phyloP scores from a whole-genome alignment of 2,329 filamentous ascomycete genomes.

The Emmonsiellopsis sp. region DNA sequence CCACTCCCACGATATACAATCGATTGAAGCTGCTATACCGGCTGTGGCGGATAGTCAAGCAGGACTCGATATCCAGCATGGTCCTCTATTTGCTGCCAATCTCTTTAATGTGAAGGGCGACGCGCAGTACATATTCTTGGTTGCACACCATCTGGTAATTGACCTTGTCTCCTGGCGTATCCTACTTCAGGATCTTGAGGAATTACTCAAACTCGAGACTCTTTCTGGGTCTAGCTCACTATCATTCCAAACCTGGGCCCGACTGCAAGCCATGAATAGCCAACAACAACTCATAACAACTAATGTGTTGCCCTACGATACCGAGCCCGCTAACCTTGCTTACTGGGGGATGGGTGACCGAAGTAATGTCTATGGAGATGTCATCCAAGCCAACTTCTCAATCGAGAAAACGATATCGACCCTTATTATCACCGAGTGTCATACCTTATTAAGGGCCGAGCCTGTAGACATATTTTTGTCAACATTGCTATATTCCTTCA shows the following conservation, averaged over 20 bases:
- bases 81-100: constrained; percentile 33
- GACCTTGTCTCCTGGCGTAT: constrained; percentile 34
- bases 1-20: constrained; percentile 13
- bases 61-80: constrained; percentile 25
- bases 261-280: constrained; percentile 21
- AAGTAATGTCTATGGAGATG: constrained; percentile 26
- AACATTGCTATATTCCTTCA: constrained; percentile 35
- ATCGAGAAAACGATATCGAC: constrained; percentile 19
- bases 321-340: constrained; percentile 22
- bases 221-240: constrained; percentile 21
- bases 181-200: constrained; percentile 30
- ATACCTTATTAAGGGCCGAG: constrained; percentile 24
- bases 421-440: constrained; percentile 22
- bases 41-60: constrained; percentile 22
- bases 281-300: constrained; percentile 9
- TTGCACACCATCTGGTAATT: constrained; percentile 29
- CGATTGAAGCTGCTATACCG: constrained; percentile 15
- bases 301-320: constrained; percentile 9
- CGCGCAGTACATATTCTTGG: constrained; percentile 23
- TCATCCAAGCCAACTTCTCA: constrained; percentile 25
- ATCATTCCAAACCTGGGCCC: constrained; percentile 30
- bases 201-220: constrained; percentile 15
- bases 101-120: constrained; percentile 28
- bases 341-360: constrained; percentile 26
- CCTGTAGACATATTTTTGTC: constrained; percentile 28